Evolutionary conservation across 2,329 filamentous ascomycete genomes (phyloP).

Genomic region (Alternaria conjuncta): DNA sequence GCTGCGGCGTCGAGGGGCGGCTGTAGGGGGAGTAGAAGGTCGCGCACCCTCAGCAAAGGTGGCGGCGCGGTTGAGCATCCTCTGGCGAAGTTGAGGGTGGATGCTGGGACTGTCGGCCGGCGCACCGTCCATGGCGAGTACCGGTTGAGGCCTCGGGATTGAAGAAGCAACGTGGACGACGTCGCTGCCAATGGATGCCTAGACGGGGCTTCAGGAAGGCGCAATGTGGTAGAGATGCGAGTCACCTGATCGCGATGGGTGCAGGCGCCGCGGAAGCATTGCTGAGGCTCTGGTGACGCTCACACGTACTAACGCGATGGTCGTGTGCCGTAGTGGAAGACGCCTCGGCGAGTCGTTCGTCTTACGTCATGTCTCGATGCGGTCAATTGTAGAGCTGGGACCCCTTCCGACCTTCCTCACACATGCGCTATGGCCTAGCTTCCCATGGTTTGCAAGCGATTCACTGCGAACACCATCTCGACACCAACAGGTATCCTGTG

Average conservation of each 20-base stretch:
- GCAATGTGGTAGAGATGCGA: slow-evolving; percentile 1
- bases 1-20: slow-evolving; percentile 65
- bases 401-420: not conserved
- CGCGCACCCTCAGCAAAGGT: slow-evolving; percentile 42
- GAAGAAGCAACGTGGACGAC: slow-evolving; percentile 2
- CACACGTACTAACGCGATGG: slow-evolving; percentile 8
- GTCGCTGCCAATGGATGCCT: not conserved
- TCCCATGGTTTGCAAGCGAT: not conserved
- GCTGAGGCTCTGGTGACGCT: slow-evolving; percentile 16
- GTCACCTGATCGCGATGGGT: slow-evolving; percentile 3
- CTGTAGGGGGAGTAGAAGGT: slow-evolving; percentile 18
- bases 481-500: not conserved
- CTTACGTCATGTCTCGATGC: slow-evolving; percentile 24
- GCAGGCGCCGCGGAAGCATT: slow-evolving; percentile 15
- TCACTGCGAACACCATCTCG: not conserved
- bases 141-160: slow-evolving; percentile 5
- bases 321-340: slow-evolving; percentile 12
- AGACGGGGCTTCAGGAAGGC: not conserved
- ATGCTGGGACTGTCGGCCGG: slow-evolving; percentile 29
- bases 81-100: slow-evolving; percentile 41
- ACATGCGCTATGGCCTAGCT: not conserved
- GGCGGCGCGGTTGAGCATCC: slow-evolving; percentile 45
- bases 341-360: slow-evolving; percentile 5
- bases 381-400: slow-evolving; percentile 18
- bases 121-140: slow-evolving; percentile 35